phyloP scores from a whole-genome alignment of 495 filamentous ascomycete genomes.

The Collariella sp. region DNA sequence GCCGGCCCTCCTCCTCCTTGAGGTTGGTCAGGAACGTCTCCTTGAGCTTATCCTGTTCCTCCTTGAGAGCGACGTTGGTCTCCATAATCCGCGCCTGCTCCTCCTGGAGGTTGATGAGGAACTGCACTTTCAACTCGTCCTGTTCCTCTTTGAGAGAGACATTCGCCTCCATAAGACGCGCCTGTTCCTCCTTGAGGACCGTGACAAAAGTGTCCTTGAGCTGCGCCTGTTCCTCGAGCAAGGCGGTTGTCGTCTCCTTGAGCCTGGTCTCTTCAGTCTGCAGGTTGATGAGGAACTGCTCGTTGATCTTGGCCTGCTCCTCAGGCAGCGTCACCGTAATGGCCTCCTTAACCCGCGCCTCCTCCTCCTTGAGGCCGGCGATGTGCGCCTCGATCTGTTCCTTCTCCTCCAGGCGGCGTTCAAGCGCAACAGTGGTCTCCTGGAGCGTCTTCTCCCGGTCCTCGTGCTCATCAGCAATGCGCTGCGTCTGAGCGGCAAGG shows the following conservation, averaged over 20 bases:
- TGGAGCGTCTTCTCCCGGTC: conserved; percentile 72
- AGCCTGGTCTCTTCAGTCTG: conserved; percentile 21
- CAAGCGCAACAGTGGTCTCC: conserved; percentile 70
- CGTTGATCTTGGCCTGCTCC: conserved; percentile 38
- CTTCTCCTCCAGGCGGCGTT: conserved; percentile 67
- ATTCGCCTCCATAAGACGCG: conserved; percentile 4
- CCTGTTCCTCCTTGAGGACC: conserved; percentile 9
- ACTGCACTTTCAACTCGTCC: conserved; percentile 7
- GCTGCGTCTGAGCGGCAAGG: conserved; percentile 66
- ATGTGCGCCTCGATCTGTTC: conserved; percentile 70
- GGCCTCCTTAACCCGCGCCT: conserved; percentile 31
- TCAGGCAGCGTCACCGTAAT: conserved; percentile 41
- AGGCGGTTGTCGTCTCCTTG: conserved; percentile 11
- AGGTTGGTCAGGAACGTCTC: conserved; percentile 26
- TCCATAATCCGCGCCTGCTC: conserved; percentile 43
- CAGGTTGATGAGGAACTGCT: conserved; percentile 22
- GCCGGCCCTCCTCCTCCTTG: conserved; percentile 18
- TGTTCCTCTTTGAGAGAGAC: conserved; percentile 10
- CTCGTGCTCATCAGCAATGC: conserved; percentile 71
- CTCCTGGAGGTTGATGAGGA: conserved; percentile 33
- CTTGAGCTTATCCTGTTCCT: conserved; percentile 71
- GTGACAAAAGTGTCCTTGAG: conserved; percentile 12
- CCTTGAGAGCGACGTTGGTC: conserved; percentile 41
- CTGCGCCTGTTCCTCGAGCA: conserved; percentile 11
- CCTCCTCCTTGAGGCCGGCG: conserved; percentile 41